Base-by-base conservation (phyloP, 768 basidiomycete genomes). In the Pilatotrama ljubarskyi region DNA sequence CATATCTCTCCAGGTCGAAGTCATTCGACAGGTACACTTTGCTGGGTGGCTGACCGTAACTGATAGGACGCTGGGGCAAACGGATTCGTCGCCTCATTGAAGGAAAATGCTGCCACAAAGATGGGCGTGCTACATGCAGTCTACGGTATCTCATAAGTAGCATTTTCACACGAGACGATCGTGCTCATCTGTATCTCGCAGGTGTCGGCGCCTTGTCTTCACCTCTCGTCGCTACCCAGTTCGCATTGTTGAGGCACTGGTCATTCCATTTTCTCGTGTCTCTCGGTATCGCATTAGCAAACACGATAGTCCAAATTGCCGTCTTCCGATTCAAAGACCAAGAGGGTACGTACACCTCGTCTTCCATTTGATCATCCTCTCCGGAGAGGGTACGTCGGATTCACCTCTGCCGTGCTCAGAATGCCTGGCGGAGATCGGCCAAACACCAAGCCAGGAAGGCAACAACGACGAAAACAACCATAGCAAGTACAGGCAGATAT, bases 211-310 rank as follows among this genome's bases (percentile, higher is more conserved):
- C 88, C 1, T 74, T 90, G 7, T 77, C 77, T 6, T 72, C 92
- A 0, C 93, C 94, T 2, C 79, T 96, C 15, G 84, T 88, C 0
- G 82, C 93, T 0, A 95, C 94, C 0, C 90, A 92, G 57, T 95
- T 96, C 65, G 78, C 90, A 0, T 83, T 84, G 59, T 65, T 83
- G 25, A 71, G 64, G 0, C 80, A 75, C 37, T 94, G 92, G 93
- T 89, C 86, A 0, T 87, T 89, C 70, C 88, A 94, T 69, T 95
- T 86, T 69, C 77, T 93, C 7, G 76, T 76, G 0, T 91, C 90
- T 0, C 72, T 93, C 0, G 87, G 84, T 1, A 63, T 95, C 15
- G 84, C 88, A 0, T 55, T 84, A 22, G 62, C 76, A 47, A 92
- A 89, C 60, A 76, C 80, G 1, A 32, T 79, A 11, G 48, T 84